These are phyloP conservation scores for Xylaria sp. DNA, from an alignment of 2,329 filamentous ascomycete genomes.

Conservation along the genomic window DNA sequence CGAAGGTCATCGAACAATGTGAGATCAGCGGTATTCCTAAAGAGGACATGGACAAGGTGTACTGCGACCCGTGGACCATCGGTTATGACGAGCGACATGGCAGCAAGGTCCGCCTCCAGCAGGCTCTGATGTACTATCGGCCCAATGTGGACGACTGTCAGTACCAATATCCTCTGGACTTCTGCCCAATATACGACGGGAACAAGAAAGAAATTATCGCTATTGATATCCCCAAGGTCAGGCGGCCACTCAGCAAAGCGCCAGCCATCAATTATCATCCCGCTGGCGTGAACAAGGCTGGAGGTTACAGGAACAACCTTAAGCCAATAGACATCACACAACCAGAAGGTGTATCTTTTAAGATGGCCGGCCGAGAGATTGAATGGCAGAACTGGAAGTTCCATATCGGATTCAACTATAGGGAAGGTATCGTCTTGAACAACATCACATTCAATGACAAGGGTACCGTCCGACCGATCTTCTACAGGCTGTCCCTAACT, in stretches of 20 bases:
- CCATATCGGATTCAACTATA: conserved; percentile 93
- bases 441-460: conserved; percentile 91
- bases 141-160: conserved; percentile 85
- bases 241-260: conserved; percentile 75
- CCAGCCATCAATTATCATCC: conserved; percentile 81
- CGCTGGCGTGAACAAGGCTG: conserved; percentile 71
- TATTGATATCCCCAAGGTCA: conserved; percentile 81
- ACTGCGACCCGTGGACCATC: conserved; percentile 96
- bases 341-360: conserved; percentile 88
- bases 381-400: conserved; percentile 95
- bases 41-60: conserved; percentile 92
- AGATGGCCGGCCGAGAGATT: conserved; percentile 72
- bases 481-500: conserved; percentile 86
- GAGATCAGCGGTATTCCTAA: conserved; percentile 78
- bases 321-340: conserved; percentile 90
- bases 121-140: conserved; percentile 95
- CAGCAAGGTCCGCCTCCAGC: conserved; percentile 77
- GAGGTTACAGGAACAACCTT: conserved; percentile 77
- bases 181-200: conserved; percentile 88
- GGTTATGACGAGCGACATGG: conserved; percentile 92
- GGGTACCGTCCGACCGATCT: conserved; percentile 75
- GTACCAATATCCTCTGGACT: conserved; percentile 90
- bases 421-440: conserved; percentile 87
- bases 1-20: conserved; percentile 90
- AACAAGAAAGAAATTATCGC: conserved; percentile 79